A percentile compares a stretch with the other conserved stretches of the same genome.
phyloP scores from a whole-genome alignment of 352 stramenopile species.

The Pythium aphanidermatum region DNA sequence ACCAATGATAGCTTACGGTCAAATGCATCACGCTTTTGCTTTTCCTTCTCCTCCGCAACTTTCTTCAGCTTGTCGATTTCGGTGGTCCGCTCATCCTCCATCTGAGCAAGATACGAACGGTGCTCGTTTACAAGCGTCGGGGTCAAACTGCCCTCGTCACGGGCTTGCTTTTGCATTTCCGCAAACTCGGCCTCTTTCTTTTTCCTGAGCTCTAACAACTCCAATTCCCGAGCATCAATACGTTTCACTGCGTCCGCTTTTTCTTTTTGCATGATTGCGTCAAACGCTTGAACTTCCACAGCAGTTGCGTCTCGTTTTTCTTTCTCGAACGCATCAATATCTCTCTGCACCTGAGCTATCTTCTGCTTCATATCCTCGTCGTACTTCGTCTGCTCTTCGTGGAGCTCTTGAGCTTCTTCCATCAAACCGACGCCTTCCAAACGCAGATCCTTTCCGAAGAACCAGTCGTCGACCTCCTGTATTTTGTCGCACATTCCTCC shows the following conservation, averaged over 20 bases:
- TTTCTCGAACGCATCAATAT: slow-evolving; percentile 68
- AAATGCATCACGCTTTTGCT: slow-evolving; percentile 71
- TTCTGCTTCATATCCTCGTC: slow-evolving; percentile 81
- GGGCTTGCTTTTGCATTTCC: slow-evolving; percentile 54
- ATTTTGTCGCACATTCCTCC: slow-evolving; percentile 71
- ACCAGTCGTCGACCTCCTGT: slow-evolving; percentile 92
- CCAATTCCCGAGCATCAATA: slow-evolving; percentile 61
- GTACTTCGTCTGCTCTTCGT: slow-evolving; percentile 47
- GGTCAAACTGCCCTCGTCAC: slow-evolving; percentile 52
- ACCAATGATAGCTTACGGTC: slow-evolving; percentile 67
- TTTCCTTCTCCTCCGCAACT: slow-evolving; percentile 34
- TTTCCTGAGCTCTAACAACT: slow-evolving; percentile 69
- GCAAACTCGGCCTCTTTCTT: slow-evolving; percentile 74
- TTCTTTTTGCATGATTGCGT: slow-evolving; percentile 55
- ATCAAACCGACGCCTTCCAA: slow-evolving; percentile 65
- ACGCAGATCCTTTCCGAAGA: slow-evolving; percentile 84
- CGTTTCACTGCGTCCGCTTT: slow-evolving; percentile 34
- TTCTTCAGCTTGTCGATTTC: slow-evolving; percentile 53
- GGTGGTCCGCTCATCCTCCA: slow-evolving; percentile 68
- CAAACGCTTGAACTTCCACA: slow-evolving; percentile 49
- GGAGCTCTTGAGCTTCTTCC: slow-evolving; percentile 47
- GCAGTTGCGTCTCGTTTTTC: slow-evolving; percentile 65
- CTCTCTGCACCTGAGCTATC: slow-evolving; percentile 71
- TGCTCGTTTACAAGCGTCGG: slow-evolving; percentile 74
- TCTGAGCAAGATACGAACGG: slow-evolving; percentile 64